Percentiles rank a stretch among this genome's conserved stretches.
Conservation (phyloP, 257 asterid species). For the Solanum tarijense region DNA sequence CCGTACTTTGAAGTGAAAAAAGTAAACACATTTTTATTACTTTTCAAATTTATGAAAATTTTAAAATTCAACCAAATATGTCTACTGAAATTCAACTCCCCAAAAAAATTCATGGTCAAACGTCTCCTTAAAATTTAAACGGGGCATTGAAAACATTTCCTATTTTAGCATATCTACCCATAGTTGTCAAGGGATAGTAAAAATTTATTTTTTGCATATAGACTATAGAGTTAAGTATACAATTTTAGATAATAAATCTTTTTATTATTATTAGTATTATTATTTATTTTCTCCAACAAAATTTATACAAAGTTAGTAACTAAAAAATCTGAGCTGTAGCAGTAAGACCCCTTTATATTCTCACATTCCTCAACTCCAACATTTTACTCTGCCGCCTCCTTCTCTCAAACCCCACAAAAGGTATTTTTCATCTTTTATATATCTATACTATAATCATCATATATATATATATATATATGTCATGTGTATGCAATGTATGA, state of each 20-base stretch:
- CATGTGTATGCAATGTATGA: too few species aligned
- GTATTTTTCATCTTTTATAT: background rate
- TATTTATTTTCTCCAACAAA: background rate
- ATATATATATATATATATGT: too few species aligned
- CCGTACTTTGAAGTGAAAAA: background rate
- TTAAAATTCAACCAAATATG: too few species aligned
- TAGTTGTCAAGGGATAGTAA: background rate
- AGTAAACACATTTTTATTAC: background rate
- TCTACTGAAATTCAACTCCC: background rate
- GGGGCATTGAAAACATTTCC: background rate
- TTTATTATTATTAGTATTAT: too few species aligned
- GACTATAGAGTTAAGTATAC: background rate
- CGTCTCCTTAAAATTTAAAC: background rate
- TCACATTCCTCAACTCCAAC: background rate
- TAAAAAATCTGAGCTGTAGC: background rate
- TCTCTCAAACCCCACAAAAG: background rate
- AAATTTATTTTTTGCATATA: background rate
- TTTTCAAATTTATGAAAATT: background rate
- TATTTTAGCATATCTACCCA: background rate
- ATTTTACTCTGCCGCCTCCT: background rate
- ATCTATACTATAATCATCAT: too few species aligned
- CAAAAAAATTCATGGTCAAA: background rate
- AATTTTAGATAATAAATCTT: background rate
- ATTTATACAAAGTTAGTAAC: background rate
- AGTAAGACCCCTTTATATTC: background rate